Evolutionary conservation across 345 rosid genomes (phyloP), one percentile per base, ranked within the genome.

Genomic region (Toxicodendron radicans): DNA sequence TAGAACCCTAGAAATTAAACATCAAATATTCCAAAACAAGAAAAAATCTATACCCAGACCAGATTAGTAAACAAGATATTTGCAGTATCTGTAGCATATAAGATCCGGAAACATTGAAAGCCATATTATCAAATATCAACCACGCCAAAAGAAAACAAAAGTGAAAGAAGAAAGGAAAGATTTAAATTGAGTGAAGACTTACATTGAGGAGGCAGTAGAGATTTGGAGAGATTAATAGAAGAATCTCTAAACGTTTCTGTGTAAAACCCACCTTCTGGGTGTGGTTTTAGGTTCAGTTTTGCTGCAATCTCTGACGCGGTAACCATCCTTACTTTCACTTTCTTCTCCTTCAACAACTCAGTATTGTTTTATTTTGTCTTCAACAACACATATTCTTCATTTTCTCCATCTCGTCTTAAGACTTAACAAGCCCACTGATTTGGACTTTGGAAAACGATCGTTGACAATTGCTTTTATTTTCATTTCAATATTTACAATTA

Each of bases 211-310:
- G 98, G 96, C 69, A 92, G 98, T 43, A 85, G 96, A 79, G 96
- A 84, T 58, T 84, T 89, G 86, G 96, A 79, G 81, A 94, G 92
- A 62, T 74, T 20, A 6, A 94, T 56, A n/a, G 96, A 88, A 38
- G 79, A 51, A 73, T 94, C 98, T 76, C 98, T 88, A 72, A 92
- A 92, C 30, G 91, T 82, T 84, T 94, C 94, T 11, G 75, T 5
- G 85, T 66, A 94, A 79, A 89, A 92, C 21, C 98, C 98, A 53
- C 98, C 98, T 76, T 94, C 98, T 69, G 78, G 88, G 66, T 94
- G 93, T 4, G 97, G 73, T 54, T 66, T 79, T 64, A 94, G 90
- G 58, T 90, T 82, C 77, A 94, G 76, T 73, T 88, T 90, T 20
- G 78, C 62, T 7, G 82, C 88, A 33, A 92, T 79, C 78, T 78